These are phyloP conservation scores for Naganishia randhawae DNA, from an alignment of 768 basidiomycete species.

Conservation along the genomic window DNA sequence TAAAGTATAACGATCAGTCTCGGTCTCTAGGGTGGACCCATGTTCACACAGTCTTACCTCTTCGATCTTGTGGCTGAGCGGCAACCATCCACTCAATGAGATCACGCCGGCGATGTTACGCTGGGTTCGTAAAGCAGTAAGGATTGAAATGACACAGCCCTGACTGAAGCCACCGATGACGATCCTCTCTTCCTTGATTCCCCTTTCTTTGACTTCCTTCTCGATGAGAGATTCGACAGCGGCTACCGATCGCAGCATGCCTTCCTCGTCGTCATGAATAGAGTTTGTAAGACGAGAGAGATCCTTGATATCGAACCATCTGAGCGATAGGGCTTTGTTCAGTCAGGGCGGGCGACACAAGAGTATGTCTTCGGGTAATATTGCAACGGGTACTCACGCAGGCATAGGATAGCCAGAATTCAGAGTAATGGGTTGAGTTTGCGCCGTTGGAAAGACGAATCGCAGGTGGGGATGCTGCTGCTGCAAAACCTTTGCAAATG, in stretches of 20 bases:
- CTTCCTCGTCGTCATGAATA: constrained; percentile 65
- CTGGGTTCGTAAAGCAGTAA: constrained; percentile 67
- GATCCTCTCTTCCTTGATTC: constrained; percentile 66
- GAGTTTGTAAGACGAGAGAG: constrained; percentile 54
- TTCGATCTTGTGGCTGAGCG: constrained; percentile 61
- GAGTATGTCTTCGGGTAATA: background rate
- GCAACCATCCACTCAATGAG: constrained; percentile 75
- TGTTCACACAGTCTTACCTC: constrained; percentile 43
- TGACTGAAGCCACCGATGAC: constrained; percentile 87
- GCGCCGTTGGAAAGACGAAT: constrained; percentile 85
- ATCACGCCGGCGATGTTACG: constrained; percentile 68
- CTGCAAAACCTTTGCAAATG: constrained; percentile 24
- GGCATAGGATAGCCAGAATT: constrained; percentile 57
- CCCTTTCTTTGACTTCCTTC: constrained; percentile 64
- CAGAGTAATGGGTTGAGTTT: constrained; percentile 63
- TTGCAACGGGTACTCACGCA: constrained; percentile 52
- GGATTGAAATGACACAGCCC: constrained; percentile 71
- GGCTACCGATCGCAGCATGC: constrained; percentile 66
- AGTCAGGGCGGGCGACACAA: background rate
- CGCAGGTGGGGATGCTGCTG: constrained; percentile 63
- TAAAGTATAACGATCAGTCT: constrained; percentile 62
- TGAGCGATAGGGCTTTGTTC: background rate
- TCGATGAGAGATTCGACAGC: constrained; percentile 67
- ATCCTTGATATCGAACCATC: constrained; percentile 72
- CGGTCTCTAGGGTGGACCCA: constrained; percentile 51